Percentiles rank a stretch among this genome's conserved stretches.
Conservation (phyloP, 2,329 filamentous ascomycete genomes). For the Cadophora sp. region DNA sequence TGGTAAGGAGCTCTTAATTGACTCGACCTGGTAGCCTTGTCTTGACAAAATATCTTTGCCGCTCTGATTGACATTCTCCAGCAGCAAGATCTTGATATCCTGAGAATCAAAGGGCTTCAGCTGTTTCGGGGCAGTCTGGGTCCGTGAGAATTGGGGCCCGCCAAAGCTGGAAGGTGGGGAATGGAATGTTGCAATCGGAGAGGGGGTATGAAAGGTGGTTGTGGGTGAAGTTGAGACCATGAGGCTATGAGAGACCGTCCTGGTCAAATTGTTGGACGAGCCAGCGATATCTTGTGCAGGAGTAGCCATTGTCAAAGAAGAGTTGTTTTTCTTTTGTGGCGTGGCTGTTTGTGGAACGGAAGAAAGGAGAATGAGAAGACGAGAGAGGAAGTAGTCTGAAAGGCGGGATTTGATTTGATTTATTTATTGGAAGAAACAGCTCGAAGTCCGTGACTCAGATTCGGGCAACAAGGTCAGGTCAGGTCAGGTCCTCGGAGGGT, state of each 20-base stretch:
- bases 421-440: slow-evolving; percentile 11
- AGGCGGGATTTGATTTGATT: slow-evolving; percentile 16
- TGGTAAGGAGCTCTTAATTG: slow-evolving; percentile 84
- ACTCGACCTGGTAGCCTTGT: slow-evolving; percentile 97
- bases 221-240: slow-evolving; percentile 78
- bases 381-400: background rate
- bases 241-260: slow-evolving; percentile 63
- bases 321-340: background rate
- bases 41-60: slow-evolving; percentile 80
- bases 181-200: slow-evolving; percentile 76
- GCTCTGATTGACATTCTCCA: slow-evolving; percentile 95
- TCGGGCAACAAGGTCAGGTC: background rate
- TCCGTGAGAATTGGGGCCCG: slow-evolving; percentile 51
- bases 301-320: slow-evolving; percentile 37
- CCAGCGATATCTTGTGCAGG: slow-evolving; percentile 56
- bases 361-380: background rate
- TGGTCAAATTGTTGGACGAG: slow-evolving; percentile 46
- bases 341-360: background rate
- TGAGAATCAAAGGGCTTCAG: slow-evolving; percentile 95
- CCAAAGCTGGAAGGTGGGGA: slow-evolving; percentile 73
- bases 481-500: slow-evolving; percentile 5
- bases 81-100: slow-evolving; percentile 93
- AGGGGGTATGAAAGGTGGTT: slow-evolving; percentile 66
- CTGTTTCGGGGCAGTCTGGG: slow-evolving; percentile 66
- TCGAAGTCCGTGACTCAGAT: slow-evolving; percentile 17